Base-by-base conservation (phyloP, 345 rosid species). In the Kandelia obovata region DNA sequence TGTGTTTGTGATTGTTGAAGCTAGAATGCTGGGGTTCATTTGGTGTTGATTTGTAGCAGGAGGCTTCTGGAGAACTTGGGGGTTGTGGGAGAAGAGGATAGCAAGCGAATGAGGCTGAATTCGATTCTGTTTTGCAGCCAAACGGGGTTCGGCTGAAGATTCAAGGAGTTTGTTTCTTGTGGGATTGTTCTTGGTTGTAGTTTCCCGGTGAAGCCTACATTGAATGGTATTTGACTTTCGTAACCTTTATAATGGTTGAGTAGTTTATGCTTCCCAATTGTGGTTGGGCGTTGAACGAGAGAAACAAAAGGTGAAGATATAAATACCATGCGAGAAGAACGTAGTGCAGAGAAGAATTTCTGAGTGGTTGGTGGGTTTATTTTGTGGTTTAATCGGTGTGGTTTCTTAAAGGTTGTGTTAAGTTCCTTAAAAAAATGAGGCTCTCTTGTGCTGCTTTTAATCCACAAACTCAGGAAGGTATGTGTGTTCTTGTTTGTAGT, bases 381-480 rank as follows among this genome's bases (percentile, higher is more conserved):
- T 61, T 57, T 63, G 69, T 68, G 55, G 26, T 71, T 53, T 26
- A 34, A 39, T 60, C 67, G 66, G 55, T 60, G 47, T 55, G 68
- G 64, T 55, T 46, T 21, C 61, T 49, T 28, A 28, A 28, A 58
- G 72, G 56, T 35, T 56, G 32, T 30, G 39, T 51, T 35, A 37
- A 34, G 37, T 70, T 68, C 74, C 65, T 65, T 58, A 5, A 34
- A 71, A 71, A 78, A 71, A 95, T 95, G 99, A 95, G 91, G 83
- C 92, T 87, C 69, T 85, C 97, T 80, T 74, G 96, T 27, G 89
- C 96, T 86, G 94, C 97, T 72, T 90, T 88, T 74, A 87, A 78
- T 84, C 92, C 94, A 52, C 92, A 88, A 79, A 27, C 80, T 59
- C 96, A 85, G 79, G 98, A 95, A 86, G 99, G 99, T 92, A 73